phyloP scores from a whole-genome alignment of 352 stramenopile genomes.

The Pythium volutum region DNA sequence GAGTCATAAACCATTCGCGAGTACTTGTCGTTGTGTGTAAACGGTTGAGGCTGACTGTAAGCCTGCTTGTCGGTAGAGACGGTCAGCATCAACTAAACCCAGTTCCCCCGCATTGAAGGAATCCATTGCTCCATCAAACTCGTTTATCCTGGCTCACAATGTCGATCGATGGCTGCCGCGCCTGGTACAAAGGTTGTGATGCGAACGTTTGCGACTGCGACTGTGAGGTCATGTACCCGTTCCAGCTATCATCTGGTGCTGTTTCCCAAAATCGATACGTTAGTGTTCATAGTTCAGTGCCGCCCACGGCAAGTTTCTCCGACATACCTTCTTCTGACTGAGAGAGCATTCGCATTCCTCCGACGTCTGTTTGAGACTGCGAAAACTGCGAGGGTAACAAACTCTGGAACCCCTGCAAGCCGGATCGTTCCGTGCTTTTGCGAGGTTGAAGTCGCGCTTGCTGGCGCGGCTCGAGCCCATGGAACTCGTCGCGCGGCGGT shows the following conservation, averaged over 20 bases:
- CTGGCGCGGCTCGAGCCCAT: background rate
- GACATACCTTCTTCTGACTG: background rate
- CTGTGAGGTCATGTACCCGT: conserved; percentile 37
- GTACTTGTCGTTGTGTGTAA: conserved; percentile 1
- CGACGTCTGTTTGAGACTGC: background rate
- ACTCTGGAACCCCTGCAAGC: background rate
- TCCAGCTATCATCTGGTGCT: conserved; percentile 27
- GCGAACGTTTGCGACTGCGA: conserved; percentile 33
- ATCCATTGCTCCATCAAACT: conserved; percentile 1
- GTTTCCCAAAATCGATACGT: background rate
- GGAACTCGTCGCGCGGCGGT: background rate
- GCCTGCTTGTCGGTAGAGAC: conserved; percentile 13
- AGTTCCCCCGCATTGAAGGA: background rate
- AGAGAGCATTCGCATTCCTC: background rate
- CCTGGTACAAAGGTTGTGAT: conserved; percentile 17
- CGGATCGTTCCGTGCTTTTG: background rate
- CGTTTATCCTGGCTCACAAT: conserved; percentile 9
- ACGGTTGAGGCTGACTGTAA: conserved; percentile 1
- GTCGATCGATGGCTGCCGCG: background rate
- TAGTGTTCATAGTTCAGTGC: background rate
- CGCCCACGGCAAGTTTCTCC: background rate
- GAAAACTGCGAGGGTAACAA: background rate
- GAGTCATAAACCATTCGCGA: conserved; percentile 4
- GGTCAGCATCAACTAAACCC: conserved; percentile 25
- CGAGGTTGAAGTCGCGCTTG: background rate